Base-by-base conservation (phyloP, 768 basidiomycete species). In the Guyanaporus albipodus region DNA sequence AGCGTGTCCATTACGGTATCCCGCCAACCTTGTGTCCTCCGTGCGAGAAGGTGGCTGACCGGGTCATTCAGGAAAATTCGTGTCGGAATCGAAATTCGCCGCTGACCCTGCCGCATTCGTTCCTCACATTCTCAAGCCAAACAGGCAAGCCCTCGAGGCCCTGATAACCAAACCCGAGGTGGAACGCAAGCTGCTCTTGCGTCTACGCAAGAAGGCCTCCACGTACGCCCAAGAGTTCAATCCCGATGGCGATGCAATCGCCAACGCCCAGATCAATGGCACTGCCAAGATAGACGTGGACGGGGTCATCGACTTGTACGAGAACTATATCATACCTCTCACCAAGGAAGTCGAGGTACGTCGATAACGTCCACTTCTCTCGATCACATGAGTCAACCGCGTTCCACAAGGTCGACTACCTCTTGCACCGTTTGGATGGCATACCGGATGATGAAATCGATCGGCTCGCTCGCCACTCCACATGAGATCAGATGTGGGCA, bases 81-180 rank as follows among this genome's bases (percentile, higher is more conserved):
- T 99, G 6, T 92, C 94, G 5, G 96, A 99, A 69, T 89, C 90
- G 22, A 99, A 99, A 65, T 99, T 99, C 73, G 64, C 76, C n/a
- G 77, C 81, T 24, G 73, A 89, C 50, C 95, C 96, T 17, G 73
- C 84, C 28, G 82, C 83, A 9, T 99, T 97, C 68, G 78, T 99
- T 46, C 93, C 94, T 0, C 92, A 94, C 67, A 99, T 99, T 59
- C 77, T 77, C 29, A 77, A 76, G 3, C 83, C 84, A 8, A 87
- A 98, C 64, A 79, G 81, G 15, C 68, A 78, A 32, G 87, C 83
- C 8, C 77, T 99, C 18, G 91, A 87, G 8, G 83, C 70, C 0
- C 72, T 99, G 36, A 97, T 99, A 62, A 94, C 93, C n/a, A 98
- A 98, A 65, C 93, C 96, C 0, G 95, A 88, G 46, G 93, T 99